Evolutionary conservation across 164 flowering plant genomes (phyloP), one percentile per base, ranked within the genome.

Genomic region (Piper longum): DNA sequence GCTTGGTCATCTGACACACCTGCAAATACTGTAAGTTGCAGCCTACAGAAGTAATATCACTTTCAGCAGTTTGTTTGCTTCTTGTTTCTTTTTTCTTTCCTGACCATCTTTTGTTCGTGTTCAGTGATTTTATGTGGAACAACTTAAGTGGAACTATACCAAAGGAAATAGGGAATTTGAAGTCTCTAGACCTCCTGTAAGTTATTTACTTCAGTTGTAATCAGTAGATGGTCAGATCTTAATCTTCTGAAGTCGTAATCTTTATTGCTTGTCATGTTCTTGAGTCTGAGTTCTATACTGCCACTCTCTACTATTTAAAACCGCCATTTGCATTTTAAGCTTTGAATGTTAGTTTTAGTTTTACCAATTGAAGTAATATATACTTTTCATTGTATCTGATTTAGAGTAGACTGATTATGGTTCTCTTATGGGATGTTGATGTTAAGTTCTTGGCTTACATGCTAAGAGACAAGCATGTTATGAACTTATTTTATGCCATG

Each of bases 91-190:
- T 11, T 3, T 11, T 1, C 11, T 14, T 64, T 57, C 70, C 14
- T 59, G 13, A 11, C 57, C 11, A 57, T 61, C 60, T 45, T 11
- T 2, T 18, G 67, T 66, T 60, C 54, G 70, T 57, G 60, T 63
- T 62, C 61, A 90, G 97, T 69, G 79, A 85, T 73, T 81, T 90
- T 68, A 83, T 87, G 92, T 90, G 97, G 97, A 90, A 87, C 68
- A 61, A 79, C 0, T 40, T 90, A 41, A 81, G 72, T 56, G 91
- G 89, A 52, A 73, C 66, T 56, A 79, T 90, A 60, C 95, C 92
- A 7, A 84, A 78, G 80, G 92, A 87, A 80, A 78, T 90, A 26
- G 89, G 89, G 44, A 79, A 72, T 59, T 72, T 90, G 44, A 43
- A 66, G 48, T 66, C 85, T 8, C 66, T 90, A 73, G 11, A 56